Evolutionary conservation across 257 asterid species (phyloP).

Genomic region (Solanum chiquidenum): DNA sequence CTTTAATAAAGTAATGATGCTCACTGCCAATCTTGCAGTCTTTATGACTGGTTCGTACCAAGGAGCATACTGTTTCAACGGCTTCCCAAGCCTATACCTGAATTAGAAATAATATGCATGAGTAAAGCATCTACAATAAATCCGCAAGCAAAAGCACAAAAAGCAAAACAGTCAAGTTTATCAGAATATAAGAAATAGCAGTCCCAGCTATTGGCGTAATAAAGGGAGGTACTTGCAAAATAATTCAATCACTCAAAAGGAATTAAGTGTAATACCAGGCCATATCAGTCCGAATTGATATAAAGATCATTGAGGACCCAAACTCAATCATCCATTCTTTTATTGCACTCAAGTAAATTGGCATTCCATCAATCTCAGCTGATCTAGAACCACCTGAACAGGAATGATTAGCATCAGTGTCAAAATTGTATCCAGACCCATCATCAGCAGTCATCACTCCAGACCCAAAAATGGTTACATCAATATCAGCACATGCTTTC

Average conservation of each 20-base stretch:
- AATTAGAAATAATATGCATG: neutral
- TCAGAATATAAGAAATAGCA: neutral
- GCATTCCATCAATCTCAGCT: constrained; percentile 63
- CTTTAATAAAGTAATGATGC: constrained; percentile 69
- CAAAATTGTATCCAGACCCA: constrained; percentile 78
- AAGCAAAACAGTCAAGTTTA: neutral
- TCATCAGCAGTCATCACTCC: constrained; percentile 81
- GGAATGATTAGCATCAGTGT: constrained; percentile 47
- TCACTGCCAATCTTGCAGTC: constrained; percentile 69
- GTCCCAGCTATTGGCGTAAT: neutral
- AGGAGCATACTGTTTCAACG: constrained; percentile 84
- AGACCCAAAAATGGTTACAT: constrained; percentile 81
- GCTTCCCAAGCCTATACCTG: constrained; percentile 97
- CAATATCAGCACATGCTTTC: constrained; percentile 87
- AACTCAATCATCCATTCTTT: constrained; percentile 96
- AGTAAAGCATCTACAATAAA: neutral
- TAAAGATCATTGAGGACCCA: constrained; percentile 72
- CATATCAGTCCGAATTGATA: constrained; percentile 83
- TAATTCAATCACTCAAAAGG: neutral
- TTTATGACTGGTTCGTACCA: constrained; percentile 82
- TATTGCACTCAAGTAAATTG: constrained; percentile 71
- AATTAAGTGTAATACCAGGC: constrained; percentile 48
- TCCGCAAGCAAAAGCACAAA: neutral
- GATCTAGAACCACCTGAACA: constrained; percentile 39
- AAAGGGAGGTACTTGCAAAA: neutral